phyloP scores from a whole-genome alignment of 208 protist genomes.

The Kentomonas sorsogonicus region DNA sequence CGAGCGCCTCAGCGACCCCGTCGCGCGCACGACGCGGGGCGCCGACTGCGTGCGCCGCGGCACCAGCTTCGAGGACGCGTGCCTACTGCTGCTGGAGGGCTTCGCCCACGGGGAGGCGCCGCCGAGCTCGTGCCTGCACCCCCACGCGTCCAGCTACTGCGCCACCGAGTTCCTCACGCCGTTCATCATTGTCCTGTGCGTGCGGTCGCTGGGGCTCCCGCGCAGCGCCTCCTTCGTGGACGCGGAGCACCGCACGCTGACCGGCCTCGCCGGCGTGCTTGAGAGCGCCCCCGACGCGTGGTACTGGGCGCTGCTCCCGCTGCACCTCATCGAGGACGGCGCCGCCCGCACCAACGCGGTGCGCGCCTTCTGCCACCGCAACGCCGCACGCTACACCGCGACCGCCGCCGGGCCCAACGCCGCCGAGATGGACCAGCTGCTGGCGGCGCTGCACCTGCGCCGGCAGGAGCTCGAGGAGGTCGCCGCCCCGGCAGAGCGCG shows the following conservation, averaged over 20 bases:
- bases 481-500: slow-evolving; percentile 20
- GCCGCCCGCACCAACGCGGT: slow-evolving; percentile 42
- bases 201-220: slow-evolving; percentile 50
- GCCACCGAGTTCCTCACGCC: slow-evolving; percentile 71
- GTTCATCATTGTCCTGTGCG: slow-evolving; percentile 52
- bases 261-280: slow-evolving; percentile 59
- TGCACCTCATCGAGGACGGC: slow-evolving; percentile 71
- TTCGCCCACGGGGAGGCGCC: slow-evolving; percentile 50
- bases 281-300: slow-evolving; percentile 66
- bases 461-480: slow-evolving; percentile 35
- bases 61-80: slow-evolving; percentile 60
- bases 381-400: slow-evolving; percentile 70
- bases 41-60: slow-evolving; percentile 56
- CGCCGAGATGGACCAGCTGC: slow-evolving; percentile 35
- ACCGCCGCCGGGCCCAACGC: slow-evolving; percentile 2
- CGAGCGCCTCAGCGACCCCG: slow-evolving; percentile 28
- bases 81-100: slow-evolving; percentile 71
- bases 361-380: slow-evolving; percentile 58
- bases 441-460: slow-evolving; percentile 35
- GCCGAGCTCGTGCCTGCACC: slow-evolving; percentile 54
- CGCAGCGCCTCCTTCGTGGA: slow-evolving; percentile 44
- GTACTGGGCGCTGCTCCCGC: slow-evolving; percentile 76
- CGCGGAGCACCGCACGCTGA: slow-evolving; percentile 62
- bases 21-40: slow-evolving; percentile 41
- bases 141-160: slow-evolving; percentile 82